Evolutionary conservation across 2,329 filamentous ascomycete genomes (phyloP).

Genomic region (Botrytis cinerea): DNA sequence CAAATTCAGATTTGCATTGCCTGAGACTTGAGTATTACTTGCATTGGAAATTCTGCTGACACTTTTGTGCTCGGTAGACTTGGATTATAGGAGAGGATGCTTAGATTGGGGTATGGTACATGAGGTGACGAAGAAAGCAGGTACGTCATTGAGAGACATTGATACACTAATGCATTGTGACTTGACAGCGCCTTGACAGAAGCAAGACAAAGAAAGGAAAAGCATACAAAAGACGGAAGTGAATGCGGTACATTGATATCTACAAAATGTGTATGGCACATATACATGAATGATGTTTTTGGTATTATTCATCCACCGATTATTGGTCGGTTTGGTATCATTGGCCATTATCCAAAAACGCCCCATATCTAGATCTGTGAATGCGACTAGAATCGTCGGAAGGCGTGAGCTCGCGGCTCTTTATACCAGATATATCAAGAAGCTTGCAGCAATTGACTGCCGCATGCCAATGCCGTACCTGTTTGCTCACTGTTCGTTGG

Average conservation of each 20-base stretch:
- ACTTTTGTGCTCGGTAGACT: background rate
- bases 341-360: conserved; percentile 4
- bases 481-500: background rate
- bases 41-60: background rate
- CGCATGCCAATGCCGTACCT: background rate
- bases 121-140: background rate
- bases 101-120: background rate
- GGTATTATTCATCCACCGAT: background rate
- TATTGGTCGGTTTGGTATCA: background rate
- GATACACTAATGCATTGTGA: background rate
- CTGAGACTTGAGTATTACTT: background rate
- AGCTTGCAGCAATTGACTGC: background rate
- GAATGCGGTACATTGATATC: background rate
- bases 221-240: no score
- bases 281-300: background rate
- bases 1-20: background rate
- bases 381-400: background rate
- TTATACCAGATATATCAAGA: background rate
- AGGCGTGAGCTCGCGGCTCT: background rate
- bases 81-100: background rate
- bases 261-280: background rate
- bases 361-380: background rate
- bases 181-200: background rate
- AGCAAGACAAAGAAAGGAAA: background rate
- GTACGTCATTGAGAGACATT: background rate